Percentiles rank a stretch among this genome's conserved stretches.
phyloP scores from a whole-genome alignment of 169 alveolate genomes.

The Eimeria praecox region DNA sequence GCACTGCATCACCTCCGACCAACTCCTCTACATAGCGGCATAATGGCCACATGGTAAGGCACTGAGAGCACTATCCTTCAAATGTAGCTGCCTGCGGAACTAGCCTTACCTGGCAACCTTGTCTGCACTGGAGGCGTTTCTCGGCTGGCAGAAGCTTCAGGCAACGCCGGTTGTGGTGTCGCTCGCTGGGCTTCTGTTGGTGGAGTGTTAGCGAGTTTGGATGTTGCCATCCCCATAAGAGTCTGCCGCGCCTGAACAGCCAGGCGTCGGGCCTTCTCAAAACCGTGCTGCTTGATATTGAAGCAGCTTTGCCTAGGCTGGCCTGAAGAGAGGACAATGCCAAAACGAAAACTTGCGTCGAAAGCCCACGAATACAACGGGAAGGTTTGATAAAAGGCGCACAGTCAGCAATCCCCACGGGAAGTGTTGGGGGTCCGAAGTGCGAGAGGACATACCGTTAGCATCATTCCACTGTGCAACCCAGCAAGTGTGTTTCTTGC shows the following conservation, averaged over 20 bases:
- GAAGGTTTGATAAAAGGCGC: neutral
- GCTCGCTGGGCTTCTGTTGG: slow-evolving; percentile 50
- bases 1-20: slow-evolving; percentile 1
- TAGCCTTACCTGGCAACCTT: slow-evolving; percentile 42
- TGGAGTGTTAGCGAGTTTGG: neutral
- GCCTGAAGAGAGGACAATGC: slow-evolving; percentile 22
- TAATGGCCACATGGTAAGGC: neutral
- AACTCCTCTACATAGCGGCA: neutral
- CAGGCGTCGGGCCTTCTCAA: slow-evolving; percentile 77
- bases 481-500: slow-evolving; percentile 81
- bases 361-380: neutral
- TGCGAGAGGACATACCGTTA: slow-evolving; percentile 37
- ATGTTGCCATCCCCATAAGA: slow-evolving; percentile 68
- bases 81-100: neutral
- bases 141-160: slow-evolving; percentile 30
- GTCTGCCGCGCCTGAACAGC: slow-evolving; percentile 77
- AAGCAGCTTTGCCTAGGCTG: slow-evolving; percentile 79
- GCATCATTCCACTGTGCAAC: slow-evolving; percentile 82
- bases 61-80: neutral
- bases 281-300: slow-evolving; percentile 75
- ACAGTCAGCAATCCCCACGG: neutral
- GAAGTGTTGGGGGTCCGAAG: neutral
- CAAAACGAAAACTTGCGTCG: neutral
- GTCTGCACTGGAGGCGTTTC: slow-evolving; percentile 43
- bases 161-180: slow-evolving; percentile 60